Evolutionary conservation across 1,139 yeast species (phyloP), one percentile per base, ranked within the genome.

Genomic region (Suhomyces anneliseae): DNA sequence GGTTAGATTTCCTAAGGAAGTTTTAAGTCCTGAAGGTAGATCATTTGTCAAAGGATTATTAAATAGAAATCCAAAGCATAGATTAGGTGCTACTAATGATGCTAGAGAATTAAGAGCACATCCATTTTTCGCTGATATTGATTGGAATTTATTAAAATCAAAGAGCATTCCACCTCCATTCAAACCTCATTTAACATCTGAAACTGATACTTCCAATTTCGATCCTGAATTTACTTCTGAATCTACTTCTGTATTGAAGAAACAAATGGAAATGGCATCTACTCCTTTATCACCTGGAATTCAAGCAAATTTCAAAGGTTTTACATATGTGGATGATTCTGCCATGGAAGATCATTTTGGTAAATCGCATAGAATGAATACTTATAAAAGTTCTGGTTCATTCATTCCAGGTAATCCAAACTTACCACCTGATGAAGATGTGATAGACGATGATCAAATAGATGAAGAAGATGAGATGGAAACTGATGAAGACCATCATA

Each of bases 111-210:
- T 93, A 55, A 81, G 87, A 62, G 93, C 88, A 1, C 99, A 93
- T 68, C 85, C 95, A 9, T 93, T 93, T 60, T 92, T 93, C 69
- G 78, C 79, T 46, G 98, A 93, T 59, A 78, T 93, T 52, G 95
- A 93, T 66, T 93, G 98, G 99, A 81, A 81, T 32, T 74, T 87
- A 47, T 74, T 93, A 52, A 78, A 78, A 54, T 78, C 82, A 53
- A 92, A 90, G 72, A 87, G 87, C 61, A 81, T 93, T n/a, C 95
- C 97, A 40, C 99, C 99, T 33, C 99, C 99, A 3, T 92, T 90
- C 73, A 90, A 90, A 66, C 99, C 99, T 2, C 96, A 90, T 64
- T 80, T 93, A 55, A 73, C 87, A 7, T 85, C 90, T 35, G 99
- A 93, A 62, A 83, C 95, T 4, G 99, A 93, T 66, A 92, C 97